A percentile compares a stretch with the other conserved stretches of the same genome.
Conservation (phyloP, 257 asterid species). For the Buddleja alternifolia region DNA sequence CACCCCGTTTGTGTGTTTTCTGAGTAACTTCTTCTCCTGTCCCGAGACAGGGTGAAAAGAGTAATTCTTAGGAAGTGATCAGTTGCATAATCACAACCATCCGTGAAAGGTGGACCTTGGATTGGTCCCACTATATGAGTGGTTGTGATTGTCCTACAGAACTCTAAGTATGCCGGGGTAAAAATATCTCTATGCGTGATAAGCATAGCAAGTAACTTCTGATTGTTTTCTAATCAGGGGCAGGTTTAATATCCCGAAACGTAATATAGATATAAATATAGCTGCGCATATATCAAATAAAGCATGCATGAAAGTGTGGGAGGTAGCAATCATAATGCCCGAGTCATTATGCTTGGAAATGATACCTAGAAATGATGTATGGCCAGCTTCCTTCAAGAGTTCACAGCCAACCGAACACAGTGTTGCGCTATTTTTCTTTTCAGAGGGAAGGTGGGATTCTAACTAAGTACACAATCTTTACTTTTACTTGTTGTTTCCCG, state of each 20-base stretch:
- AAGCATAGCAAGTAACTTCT: conserved; percentile 17
- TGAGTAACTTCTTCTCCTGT: conserved; percentile 1
- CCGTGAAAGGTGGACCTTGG: too few relatives aligned
- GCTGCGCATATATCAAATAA: conserved; percentile 44
- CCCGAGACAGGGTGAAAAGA: too few relatives aligned
- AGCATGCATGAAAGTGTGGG: conserved; percentile 37
- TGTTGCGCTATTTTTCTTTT: conserved; percentile 43
- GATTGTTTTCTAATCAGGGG: conserved; percentile 42
- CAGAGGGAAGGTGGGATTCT: conserved; percentile 41
- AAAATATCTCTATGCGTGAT: conserved; percentile 10
- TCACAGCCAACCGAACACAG: conserved; percentile 46
- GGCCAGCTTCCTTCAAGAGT: conserved; percentile 43
- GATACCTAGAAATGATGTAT: conserved; percentile 38
- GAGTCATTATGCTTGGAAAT: conserved; percentile 42
- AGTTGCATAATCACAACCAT: too few relatives aligned
- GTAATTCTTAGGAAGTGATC: too few relatives aligned
- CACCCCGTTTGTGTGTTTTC: neutral
- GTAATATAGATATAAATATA: conserved; percentile 36
- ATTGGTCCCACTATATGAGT: too few relatives aligned
- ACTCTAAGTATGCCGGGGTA: too few relatives aligned
- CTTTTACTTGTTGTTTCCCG: neutral
- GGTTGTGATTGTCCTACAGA: too few relatives aligned
- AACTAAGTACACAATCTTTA: conserved; percentile 1
- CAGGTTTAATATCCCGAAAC: conserved; percentile 42
- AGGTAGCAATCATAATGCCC: conserved; percentile 42